Evolutionary conservation across 2,329 filamentous ascomycete species (phyloP).

Genomic region (Cytospora piceicola): DNA sequence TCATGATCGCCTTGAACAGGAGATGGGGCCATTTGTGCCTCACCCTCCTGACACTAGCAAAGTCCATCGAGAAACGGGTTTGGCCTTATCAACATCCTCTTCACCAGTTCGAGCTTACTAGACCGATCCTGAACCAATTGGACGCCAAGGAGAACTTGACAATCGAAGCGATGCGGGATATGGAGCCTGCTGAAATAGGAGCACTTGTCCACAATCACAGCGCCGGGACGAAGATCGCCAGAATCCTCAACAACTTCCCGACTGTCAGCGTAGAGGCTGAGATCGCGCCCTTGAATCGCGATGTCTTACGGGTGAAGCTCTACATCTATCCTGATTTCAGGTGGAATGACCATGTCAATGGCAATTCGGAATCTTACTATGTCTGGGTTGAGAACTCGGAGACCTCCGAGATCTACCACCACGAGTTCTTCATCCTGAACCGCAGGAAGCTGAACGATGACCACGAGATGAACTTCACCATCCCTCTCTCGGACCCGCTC

Average conservation of each 20-base stretch:
- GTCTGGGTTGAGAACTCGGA: slow-evolving; percentile 99
- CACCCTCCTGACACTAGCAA: slow-evolving; percentile 87
- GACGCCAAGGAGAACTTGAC: slow-evolving; percentile 78
- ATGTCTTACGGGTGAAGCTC: slow-evolving; percentile 89
- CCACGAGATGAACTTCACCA: slow-evolving; percentile 98
- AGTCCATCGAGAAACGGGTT: slow-evolving; percentile 94
- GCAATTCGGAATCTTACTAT: slow-evolving; percentile 94
- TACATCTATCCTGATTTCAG: slow-evolving; percentile 85
- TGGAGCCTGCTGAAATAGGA: slow-evolving; percentile 91
- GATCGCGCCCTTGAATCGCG: slow-evolving; percentile 92
- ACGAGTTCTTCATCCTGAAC: slow-evolving; percentile 94
- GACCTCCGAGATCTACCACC: slow-evolving; percentile 95
- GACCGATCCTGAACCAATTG: slow-evolving; percentile 79
- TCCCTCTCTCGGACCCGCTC: slow-evolving; percentile 88
- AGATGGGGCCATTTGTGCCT: slow-evolving; percentile 96
- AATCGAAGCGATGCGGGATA: slow-evolving; percentile 85
- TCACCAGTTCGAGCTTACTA: slow-evolving; percentile 89
- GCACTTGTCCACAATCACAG: slow-evolving; percentile 86
- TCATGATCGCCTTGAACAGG: slow-evolving; percentile 96
- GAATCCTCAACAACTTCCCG: slow-evolving; percentile 86
- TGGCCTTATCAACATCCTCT: slow-evolving; percentile 96
- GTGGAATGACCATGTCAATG: slow-evolving; percentile 94
- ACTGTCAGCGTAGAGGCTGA: slow-evolving; percentile 89
- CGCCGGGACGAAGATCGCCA: slow-evolving; percentile 81
- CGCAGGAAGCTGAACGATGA: slow-evolving; percentile 89